A percentile compares a stretch with the other conserved stretches of the same genome.
These are phyloP conservation scores for Xylaria sp. DNA, from an alignment of 2,329 filamentous ascomycete genomes.

Conservation along the genomic window DNA sequence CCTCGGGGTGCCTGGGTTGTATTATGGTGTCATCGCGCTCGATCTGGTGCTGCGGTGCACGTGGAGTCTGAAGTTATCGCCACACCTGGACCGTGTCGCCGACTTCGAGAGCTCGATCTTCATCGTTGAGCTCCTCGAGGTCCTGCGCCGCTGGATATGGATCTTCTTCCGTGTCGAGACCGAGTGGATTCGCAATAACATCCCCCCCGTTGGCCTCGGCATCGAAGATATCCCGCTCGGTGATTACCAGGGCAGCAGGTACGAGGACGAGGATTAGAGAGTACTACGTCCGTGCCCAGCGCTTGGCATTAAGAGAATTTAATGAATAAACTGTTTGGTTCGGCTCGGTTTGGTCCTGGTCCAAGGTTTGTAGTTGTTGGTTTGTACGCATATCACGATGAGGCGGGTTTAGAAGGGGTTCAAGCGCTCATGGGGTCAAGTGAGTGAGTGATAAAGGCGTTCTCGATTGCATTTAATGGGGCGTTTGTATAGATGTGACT, in stretches of 20 bases:
- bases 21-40: constrained; percentile 82
- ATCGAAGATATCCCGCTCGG: constrained; percentile 80
- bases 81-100: constrained; percentile 82
- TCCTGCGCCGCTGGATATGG: constrained; percentile 93
- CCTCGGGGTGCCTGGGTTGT: constrained; percentile 77
- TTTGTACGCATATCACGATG: constrained; percentile 32
- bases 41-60: constrained; percentile 88
- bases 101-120: constrained; percentile 92
- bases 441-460: constrained; percentile 27
- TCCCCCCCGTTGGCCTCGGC: constrained; percentile 57
- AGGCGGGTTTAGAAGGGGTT: constrained; percentile 15
- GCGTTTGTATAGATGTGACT: constrained; percentile 34
- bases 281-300: constrained; percentile 12
- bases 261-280: constrained; percentile 63
- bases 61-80: constrained; percentile 88
- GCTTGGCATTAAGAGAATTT: constrained; percentile 23
- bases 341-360: too few species aligned
- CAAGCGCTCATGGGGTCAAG: not conserved
- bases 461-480: constrained; percentile 29
- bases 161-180: constrained; percentile 96
- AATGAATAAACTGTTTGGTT: not conserved
- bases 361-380: not conserved
- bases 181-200: constrained; percentile 78
- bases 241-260: constrained; percentile 69
- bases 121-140: constrained; percentile 84